Conservation (phyloP, 805 yeast genomes). For the Cyberlindnera saturnus region DNA sequence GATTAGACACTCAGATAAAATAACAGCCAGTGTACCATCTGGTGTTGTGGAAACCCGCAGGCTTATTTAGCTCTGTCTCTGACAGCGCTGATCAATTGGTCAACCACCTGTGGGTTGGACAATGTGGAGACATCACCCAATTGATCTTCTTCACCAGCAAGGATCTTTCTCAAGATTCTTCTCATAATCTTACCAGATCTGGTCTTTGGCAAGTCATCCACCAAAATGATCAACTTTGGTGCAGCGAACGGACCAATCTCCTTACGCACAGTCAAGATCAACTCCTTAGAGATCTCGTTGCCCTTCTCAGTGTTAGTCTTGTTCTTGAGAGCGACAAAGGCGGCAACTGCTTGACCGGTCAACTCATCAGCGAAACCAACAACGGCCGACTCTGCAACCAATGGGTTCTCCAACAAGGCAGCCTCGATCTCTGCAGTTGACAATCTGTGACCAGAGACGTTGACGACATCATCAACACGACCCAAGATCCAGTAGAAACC, state of each 20-base stretch:
- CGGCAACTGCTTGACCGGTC: slow-evolving; percentile 84
- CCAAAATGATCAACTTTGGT: slow-evolving; percentile 67
- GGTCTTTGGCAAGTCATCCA: slow-evolving; percentile 77
- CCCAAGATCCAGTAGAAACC: slow-evolving; percentile 85
- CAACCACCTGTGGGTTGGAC: slow-evolving; percentile 70
- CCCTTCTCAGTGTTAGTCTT: slow-evolving; percentile 20
- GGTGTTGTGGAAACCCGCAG: too few relatives aligned
- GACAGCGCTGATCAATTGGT: slow-evolving; percentile 53
- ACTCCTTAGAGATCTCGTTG: slow-evolving; percentile 49
- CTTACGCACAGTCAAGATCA: slow-evolving; percentile 64
- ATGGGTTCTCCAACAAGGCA: slow-evolving; percentile 64
- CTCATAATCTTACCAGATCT: slow-evolving; percentile 87
- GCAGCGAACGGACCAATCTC: slow-evolving; percentile 87
- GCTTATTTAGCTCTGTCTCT: slow-evolving; percentile 19
- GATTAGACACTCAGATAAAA: too few relatives aligned
- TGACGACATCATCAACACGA: slow-evolving; percentile 84
- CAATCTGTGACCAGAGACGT: slow-evolving; percentile 79
- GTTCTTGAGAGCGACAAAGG: slow-evolving; percentile 69
- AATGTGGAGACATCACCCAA: slow-evolving; percentile 75
- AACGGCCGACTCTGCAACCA: slow-evolving; percentile 75
- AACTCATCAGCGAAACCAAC: slow-evolving; percentile 79
- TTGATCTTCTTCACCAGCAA: slow-evolving; percentile 73
- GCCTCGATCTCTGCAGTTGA: slow-evolving; percentile 90
- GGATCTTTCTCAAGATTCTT: slow-evolving; percentile 72
- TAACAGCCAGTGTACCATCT: too few relatives aligned